Evolutionary conservation across 2,329 filamentous ascomycete species (phyloP), one percentile per base, ranked within the genome.

Genomic region (Parascedosporium putredinis): DNA sequence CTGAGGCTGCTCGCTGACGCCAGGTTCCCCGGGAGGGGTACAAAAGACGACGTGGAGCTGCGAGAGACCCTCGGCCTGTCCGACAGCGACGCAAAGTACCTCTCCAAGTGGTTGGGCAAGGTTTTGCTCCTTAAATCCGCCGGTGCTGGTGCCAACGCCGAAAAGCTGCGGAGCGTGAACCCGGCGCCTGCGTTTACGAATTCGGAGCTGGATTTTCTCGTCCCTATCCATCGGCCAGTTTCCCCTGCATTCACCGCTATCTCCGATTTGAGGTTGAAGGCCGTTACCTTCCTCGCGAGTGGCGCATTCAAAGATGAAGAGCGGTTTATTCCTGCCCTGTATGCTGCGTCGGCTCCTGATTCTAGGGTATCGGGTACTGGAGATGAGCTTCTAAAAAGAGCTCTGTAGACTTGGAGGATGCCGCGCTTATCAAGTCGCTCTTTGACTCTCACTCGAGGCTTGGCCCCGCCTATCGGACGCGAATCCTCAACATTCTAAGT

Each of bases 351-450:
- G 1, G 90, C 90, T 64, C 71, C 82, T 1, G 93, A 96, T 55
- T 88, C 83, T 31, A 79, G 84, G 7, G 82, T 96, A 33, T 82
- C 86, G 9, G 81, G 85, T n/a, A 70, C 88, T n/a, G 91, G 87
- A 0, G 88, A 96, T 51, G 89, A 95, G 58, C 79, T 94, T 45
- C 67, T 97, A 98, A 96, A 66, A 76, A 90, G 55, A 85, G 79
- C 25, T 76, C 79, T 2, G 77, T 86, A 7, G 81, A 86, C 7
- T 69, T 96, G 23, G 91, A 97, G 62, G 76, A 88, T 53, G 58
- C 71, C 8, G 57, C 63, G 1, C 65, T 89, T 2, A 73, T 95
- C 3, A 68, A 76, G 50, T 71, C 75, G 14, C 70, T 97, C 2
- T 90, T 89, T 57, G 67, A 74, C 3, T 74, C 89, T 2, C 94